Base-by-base conservation (phyloP, 148 eudicot species). In the Spergularia marina region DNA sequence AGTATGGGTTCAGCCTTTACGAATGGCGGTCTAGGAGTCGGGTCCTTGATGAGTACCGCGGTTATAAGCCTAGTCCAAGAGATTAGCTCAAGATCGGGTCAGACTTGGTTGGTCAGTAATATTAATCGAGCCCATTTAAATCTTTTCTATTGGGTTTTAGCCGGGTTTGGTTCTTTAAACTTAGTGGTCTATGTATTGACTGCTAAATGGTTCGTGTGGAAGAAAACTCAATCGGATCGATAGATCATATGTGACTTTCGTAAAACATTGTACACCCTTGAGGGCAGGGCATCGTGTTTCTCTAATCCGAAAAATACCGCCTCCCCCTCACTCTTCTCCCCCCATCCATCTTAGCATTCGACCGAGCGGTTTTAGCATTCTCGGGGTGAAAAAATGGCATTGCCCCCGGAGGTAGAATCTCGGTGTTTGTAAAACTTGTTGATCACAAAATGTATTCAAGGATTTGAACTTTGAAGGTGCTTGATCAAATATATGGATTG, bases 1-100 rank as follows among this genome's bases (percentile, higher is more conserved):
- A 91, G 96, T 64, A 65, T 91, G 77, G 96, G 96, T 12, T 86
- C 92, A 0, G 96, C 96, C 3, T 82, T 87, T 0, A 81, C 88
- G 12, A 81, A 87, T 60, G 88, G 87, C 20, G 77, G 79, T 7
- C 0, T 83, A 7, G 96, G 96, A 0, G 70, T 86, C 20, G 96
- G 96, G 4, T 85, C 87, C 12, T 81, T 91, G 72, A 59, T 86
- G 77, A 89, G 91, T 72, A 80, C 69, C 25, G 88, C 61, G 21
- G 66, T 86, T 53, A 91, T 91, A 75, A 53, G 83, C 4, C 44
- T 78, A 1, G 91, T 89, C 39, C 89, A 89, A 74, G 75, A 36
- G 61, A 62, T 80, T 18, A 89, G 81, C 73, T 73, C 86, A 3
- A 65, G 61, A 17, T 59, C 55, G 58, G 89, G 87, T 0, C 51